A percentile compares a stretch with the other conserved stretches of the same genome.
Conservation (phyloP, 768 basidiomycete species). For the Jaapia argillacea region DNA sequence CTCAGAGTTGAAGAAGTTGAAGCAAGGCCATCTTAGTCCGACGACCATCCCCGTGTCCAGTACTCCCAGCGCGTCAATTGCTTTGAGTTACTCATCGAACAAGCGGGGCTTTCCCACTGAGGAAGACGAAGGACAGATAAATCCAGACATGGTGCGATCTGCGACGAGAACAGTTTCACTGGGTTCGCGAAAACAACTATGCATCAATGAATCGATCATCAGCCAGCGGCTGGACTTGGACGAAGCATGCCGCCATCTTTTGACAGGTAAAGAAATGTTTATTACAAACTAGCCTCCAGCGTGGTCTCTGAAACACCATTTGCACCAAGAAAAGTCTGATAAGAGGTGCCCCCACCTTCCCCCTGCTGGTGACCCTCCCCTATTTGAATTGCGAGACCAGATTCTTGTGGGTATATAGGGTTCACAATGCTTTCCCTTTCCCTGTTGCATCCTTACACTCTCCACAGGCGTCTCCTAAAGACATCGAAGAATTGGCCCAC, state of each 20-base stretch:
- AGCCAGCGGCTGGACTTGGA: conserved; percentile 62
- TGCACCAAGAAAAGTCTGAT: conserved; percentile 42
- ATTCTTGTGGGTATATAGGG: conserved; percentile 47
- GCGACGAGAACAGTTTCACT: conserved; percentile 49
- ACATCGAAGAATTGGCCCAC: conserved; percentile 85
- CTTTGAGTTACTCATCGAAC: background rate
- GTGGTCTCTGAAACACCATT: conserved; percentile 2
- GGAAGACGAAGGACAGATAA: background rate
- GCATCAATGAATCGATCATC: conserved; percentile 78
- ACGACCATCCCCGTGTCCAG: conserved; percentile 6
- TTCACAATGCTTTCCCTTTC: background rate
- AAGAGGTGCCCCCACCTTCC: conserved; percentile 76
- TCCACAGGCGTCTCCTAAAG: conserved; percentile 73
- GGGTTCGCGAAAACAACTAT: conserved; percentile 85
- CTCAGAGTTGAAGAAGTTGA: conserved; percentile 73
- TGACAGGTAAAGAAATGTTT: conserved; percentile 59
- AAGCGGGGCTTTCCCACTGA: conserved; percentile 5
- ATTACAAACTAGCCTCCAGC: no score
- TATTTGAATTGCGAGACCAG: conserved; percentile 83
- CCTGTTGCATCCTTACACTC: no score
- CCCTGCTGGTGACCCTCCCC: conserved; percentile 51
- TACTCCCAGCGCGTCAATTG: background rate
- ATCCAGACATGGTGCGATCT: no score
- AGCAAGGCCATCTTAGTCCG: conserved; percentile 27
- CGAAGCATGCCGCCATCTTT: conserved; percentile 77